A percentile compares a stretch with the other conserved stretches of the same genome.
Evolutionary conservation across 441 rosid genomes (phyloP).

Genomic region (Aleurites moluccanus): DNA sequence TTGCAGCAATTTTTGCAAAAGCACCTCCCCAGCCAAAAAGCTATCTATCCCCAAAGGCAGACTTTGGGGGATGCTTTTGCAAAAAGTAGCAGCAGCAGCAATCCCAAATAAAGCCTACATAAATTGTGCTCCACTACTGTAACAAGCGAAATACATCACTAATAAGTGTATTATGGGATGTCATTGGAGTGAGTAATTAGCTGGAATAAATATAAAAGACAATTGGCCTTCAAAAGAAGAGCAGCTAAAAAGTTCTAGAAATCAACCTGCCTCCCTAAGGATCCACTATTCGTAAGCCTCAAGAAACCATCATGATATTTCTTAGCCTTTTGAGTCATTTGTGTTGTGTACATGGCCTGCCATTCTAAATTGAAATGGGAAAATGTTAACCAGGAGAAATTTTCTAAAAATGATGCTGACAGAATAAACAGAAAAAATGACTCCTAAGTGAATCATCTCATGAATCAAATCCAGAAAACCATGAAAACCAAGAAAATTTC

Average conservation of each 20-base stretch:
- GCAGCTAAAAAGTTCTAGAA: conserved; percentile 8
- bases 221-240: conserved; percentile 11
- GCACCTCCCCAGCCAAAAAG: background rate
- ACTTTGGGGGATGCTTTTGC: background rate
- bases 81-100: conserved; percentile 5
- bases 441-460: background rate
- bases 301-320: conserved; percentile 61
- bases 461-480: background rate
- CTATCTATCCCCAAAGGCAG: background rate
- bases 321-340: conserved; percentile 54
- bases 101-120: background rate
- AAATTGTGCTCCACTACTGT: background rate
- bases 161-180: background rate
- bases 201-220: conserved; percentile 17
- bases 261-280: conserved; percentile 48
- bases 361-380: conserved; percentile 34
- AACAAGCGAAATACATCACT: background rate
- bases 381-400: conserved; percentile 14
- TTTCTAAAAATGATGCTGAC: background rate
- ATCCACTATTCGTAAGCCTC: conserved; percentile 32
- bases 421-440: conserved; percentile 6
- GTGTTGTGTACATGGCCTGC: conserved; percentile 55
- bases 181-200: conserved; percentile 10
- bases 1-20: conserved; percentile 1
- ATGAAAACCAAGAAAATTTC: background rate